A percentile compares a stretch with the other conserved stretches of the same genome.
phyloP scores from a whole-genome alignment of 2,329 filamentous ascomycete genomes.

The Ampelomyces quisqualis region DNA sequence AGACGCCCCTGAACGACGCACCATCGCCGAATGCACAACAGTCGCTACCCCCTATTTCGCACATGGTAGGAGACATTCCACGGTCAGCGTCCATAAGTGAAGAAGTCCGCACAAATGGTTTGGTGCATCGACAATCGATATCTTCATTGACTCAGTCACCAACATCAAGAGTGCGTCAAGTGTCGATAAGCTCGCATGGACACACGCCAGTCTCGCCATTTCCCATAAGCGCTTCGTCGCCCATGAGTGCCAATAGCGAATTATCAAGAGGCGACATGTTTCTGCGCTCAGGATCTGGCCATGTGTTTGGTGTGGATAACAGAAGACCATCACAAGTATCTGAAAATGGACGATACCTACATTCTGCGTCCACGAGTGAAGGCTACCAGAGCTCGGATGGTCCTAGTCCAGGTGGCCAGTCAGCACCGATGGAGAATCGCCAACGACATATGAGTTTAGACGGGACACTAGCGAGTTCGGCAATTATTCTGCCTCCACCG shows the following conservation, averaged over 20 bases:
- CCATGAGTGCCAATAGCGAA: constrained; percentile 34
- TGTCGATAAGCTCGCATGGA: constrained; percentile 38
- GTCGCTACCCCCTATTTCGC: constrained; percentile 35
- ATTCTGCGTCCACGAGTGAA: constrained; percentile 36
- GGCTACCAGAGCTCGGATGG: constrained; percentile 43
- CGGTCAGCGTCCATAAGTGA: constrained; percentile 37
- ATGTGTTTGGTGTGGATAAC: constrained; percentile 29
- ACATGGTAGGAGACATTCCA: constrained; percentile 37
- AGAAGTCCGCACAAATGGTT: constrained; percentile 29
- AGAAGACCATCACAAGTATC: constrained; percentile 43
- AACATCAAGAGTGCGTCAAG: constrained; percentile 34
- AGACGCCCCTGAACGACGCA: constrained; percentile 33
- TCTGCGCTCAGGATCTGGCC: constrained; percentile 31
- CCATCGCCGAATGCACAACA: constrained; percentile 35
- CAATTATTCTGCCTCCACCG: constrained; percentile 36
- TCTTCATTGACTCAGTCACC: constrained; percentile 41
- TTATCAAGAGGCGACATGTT: constrained; percentile 34
- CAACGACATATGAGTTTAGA: constrained; percentile 36
- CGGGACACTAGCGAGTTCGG: constrained; percentile 24
- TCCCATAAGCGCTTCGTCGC: constrained; percentile 37
- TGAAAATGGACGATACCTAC: constrained; percentile 35
- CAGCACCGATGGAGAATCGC: constrained; percentile 31
- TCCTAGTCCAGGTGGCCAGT: constrained; percentile 32
- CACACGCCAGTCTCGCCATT: constrained; percentile 37
- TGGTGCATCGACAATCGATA: constrained; percentile 39